These are phyloP conservation scores for Helicostylum pulchrum DNA, from an alignment of 192 early-diverging fungal genomes.

Conservation along the genomic window DNA sequence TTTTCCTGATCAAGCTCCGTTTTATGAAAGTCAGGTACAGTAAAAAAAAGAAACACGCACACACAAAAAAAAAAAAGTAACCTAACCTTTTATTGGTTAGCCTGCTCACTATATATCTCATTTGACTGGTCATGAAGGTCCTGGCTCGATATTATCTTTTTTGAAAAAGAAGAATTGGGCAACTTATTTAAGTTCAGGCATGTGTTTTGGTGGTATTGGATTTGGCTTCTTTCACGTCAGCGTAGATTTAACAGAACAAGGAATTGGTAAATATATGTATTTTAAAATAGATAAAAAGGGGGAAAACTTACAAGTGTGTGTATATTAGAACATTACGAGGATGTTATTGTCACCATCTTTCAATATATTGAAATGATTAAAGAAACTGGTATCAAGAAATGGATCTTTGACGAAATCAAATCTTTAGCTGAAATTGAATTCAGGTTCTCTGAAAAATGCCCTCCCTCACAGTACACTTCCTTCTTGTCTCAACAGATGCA, in stretches of 20 bases:
- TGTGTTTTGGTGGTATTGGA: constrained; percentile 33
- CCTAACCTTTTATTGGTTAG: constrained; percentile 22
- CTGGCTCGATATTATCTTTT: constrained; percentile 74
- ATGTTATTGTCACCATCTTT: constrained; percentile 77
- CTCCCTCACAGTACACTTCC: constrained; percentile 59
- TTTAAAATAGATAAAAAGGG: constrained; percentile 56
- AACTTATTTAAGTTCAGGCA: constrained; percentile 55
- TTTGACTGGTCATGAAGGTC: constrained; percentile 82
- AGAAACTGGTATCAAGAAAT: constrained; percentile 61
- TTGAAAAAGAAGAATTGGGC: constrained; percentile 88
- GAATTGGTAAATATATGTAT: constrained; percentile 59
- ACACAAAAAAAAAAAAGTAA: neutral
- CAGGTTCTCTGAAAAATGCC: constrained; percentile 67
- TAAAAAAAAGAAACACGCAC: neutral
- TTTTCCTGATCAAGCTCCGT: constrained; percentile 64
- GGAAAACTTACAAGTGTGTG: constrained; percentile 47
- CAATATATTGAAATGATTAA: constrained; percentile 86
- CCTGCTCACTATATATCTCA: constrained; percentile 76
- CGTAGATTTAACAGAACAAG: constrained; percentile 73
- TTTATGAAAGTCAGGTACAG: constrained; percentile 42
- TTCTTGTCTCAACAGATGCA: constrained; percentile 73
- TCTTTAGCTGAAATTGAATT: constrained; percentile 48
- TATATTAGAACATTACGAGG: constrained; percentile 60
- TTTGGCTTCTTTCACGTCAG: constrained; percentile 76
- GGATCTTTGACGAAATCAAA: constrained; percentile 79